phyloP scores from a whole-genome alignment of 2,329 filamentous ascomycete genomes.

The Colletotrichum noveboracense region DNA sequence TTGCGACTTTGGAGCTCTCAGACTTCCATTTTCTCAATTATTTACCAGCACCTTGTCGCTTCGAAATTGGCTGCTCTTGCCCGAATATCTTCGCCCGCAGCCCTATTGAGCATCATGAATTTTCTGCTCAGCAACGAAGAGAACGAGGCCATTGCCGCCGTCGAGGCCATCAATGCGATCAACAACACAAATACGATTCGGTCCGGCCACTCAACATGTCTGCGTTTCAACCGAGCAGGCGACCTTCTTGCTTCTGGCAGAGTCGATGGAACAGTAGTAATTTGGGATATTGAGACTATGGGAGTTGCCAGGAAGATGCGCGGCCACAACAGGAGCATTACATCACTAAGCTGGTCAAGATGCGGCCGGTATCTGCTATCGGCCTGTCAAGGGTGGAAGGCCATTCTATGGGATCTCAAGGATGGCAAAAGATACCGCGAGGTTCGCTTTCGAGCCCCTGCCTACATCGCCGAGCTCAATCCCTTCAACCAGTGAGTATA shows the following conservation, averaged over 20 bases:
- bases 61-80: not conserved
- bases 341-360: slow-evolving; percentile 93
- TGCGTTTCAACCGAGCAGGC: slow-evolving; percentile 91
- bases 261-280: slow-evolving; percentile 91
- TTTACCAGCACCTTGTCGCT: not conserved
- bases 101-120: slow-evolving; percentile 51
- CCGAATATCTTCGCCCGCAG: not conserved
- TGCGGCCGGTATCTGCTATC: slow-evolving; percentile 91
- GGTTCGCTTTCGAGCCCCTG: slow-evolving; percentile 88
- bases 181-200: slow-evolving; percentile 87
- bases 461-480: slow-evolving; percentile 95
- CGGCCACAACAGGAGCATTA: slow-evolving; percentile 92
- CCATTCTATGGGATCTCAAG: slow-evolving; percentile 90
- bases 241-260: slow-evolving; percentile 94
- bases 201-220: slow-evolving; percentile 67
- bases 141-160: slow-evolving; percentile 19
- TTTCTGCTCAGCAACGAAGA: slow-evolving; percentile 63
- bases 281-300: slow-evolving; percentile 98
- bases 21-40: not conserved
- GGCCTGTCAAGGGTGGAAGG: slow-evolving; percentile 95
- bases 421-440: slow-evolving; percentile 75
- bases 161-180: slow-evolving; percentile 26
- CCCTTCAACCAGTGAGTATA: slow-evolving; percentile 79
- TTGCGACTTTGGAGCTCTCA: not conserved
- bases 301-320: slow-evolving; percentile 93